Evolutionary conservation across 371 early-diverging fungal genomes (phyloP).

Genomic region (Rhizopus delemar): DNA sequence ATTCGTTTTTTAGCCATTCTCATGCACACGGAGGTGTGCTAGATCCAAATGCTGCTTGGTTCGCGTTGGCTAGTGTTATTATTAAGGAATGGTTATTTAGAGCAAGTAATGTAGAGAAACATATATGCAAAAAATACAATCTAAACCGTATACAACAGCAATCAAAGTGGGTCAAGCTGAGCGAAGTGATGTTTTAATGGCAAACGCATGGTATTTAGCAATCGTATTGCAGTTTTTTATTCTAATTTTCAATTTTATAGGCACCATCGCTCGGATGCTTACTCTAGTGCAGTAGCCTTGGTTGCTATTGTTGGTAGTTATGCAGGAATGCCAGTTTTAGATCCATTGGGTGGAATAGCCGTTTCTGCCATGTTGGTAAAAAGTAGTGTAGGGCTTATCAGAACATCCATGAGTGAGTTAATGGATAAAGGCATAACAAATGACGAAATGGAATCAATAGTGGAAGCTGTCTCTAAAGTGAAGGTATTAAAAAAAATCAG

Average conservation of each 20-base stretch:
- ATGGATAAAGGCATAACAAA: slow-evolving; percentile 44
- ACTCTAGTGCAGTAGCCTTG: slow-evolving; percentile 62
- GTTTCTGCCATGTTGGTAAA: slow-evolving; percentile 64
- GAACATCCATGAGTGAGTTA: slow-evolving; percentile 44
- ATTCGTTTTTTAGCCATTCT: slow-evolving; percentile 2
- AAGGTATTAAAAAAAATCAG: slow-evolving; percentile 23
- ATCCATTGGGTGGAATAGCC: slow-evolving; percentile 66
- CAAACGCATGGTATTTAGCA: slow-evolving; percentile 64
- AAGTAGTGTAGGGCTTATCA: slow-evolving; percentile 55
- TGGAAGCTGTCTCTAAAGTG: slow-evolving; percentile 24
- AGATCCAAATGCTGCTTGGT: slow-evolving; percentile 75
- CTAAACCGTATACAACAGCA: slow-evolving; percentile 27
- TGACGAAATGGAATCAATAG: slow-evolving; percentile 32
- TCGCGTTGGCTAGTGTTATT: slow-evolving; percentile 64
- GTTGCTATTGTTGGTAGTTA: slow-evolving; percentile 65
- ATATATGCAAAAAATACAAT: background rate
- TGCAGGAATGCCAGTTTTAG: slow-evolving; percentile 64
- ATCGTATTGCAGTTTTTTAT: background rate
- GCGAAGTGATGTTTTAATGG: slow-evolving; percentile 66
- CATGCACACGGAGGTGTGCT: slow-evolving; percentile 32
- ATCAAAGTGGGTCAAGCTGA: slow-evolving; percentile 63
- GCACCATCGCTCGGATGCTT: slow-evolving; percentile 75
- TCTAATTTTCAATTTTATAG: slow-evolving; percentile 16
- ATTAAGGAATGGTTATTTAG: slow-evolving; percentile 69
- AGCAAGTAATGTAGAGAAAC: slow-evolving; percentile 42